phyloP scores from a whole-genome alignment of 2,329 filamentous ascomycete species.

The Dactylellina cionopaga region DNA sequence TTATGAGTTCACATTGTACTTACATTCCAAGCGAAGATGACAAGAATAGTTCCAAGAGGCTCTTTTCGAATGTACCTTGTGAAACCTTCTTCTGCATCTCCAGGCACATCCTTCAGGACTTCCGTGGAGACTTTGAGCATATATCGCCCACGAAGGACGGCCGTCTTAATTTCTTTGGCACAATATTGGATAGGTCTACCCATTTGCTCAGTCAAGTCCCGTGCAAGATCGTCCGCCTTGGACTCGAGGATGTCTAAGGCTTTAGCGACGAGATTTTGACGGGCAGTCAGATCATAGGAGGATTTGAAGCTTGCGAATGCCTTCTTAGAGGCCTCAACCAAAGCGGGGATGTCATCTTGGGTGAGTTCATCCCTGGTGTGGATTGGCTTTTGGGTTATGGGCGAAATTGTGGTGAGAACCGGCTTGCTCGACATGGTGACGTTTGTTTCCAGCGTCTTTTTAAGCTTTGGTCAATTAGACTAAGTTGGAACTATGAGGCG shows the following conservation, averaged over 20 bases:
- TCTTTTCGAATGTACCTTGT: conserved; percentile 89
- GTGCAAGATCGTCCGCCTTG: conserved; percentile 80
- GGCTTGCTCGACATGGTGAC: conserved; percentile 40
- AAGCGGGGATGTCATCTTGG: conserved; percentile 72
- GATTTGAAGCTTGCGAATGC: conserved; percentile 81
- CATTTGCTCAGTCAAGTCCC: conserved; percentile 93
- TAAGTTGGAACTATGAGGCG: too few relatives aligned
- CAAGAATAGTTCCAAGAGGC: conserved; percentile 84
- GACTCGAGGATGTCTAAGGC: conserved; percentile 76
- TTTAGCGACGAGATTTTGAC: conserved; percentile 82
- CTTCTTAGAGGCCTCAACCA: conserved; percentile 77
- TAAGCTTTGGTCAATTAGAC: neutral
- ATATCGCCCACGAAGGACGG: conserved; percentile 85
- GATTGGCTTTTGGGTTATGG: conserved; percentile 85
- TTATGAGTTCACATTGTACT: conserved; percentile 61
- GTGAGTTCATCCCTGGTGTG: conserved; percentile 80
- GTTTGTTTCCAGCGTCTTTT: neutral
- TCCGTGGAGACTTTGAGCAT: conserved; percentile 84
- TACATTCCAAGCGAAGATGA: conserved; percentile 97
- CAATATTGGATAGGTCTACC: conserved; percentile 90
- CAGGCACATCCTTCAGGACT: conserved; percentile 79
- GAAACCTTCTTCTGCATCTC: conserved; percentile 86
- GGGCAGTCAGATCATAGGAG: conserved; percentile 74
- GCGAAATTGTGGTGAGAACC: conserved; percentile 82
- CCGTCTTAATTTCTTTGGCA: conserved; percentile 82